phyloP scores from a whole-genome alignment of 768 basidiomycete species.

The Tricholoma terreum region DNA sequence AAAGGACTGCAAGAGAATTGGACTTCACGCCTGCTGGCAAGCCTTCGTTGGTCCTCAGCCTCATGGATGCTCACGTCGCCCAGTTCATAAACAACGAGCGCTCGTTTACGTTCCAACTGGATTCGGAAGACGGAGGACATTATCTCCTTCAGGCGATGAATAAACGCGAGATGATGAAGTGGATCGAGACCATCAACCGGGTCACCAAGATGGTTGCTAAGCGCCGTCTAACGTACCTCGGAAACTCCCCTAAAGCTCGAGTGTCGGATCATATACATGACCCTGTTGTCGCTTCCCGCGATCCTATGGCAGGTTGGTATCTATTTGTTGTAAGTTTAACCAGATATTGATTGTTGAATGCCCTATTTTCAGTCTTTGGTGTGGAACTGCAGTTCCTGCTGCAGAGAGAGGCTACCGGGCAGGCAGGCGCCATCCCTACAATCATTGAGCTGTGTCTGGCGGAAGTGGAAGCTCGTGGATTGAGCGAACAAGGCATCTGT shows the following conservation, averaged over 20 bases:
- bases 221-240: conserved; percentile 77
- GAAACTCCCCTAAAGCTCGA: conserved; percentile 69
- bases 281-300: conserved; percentile 55
- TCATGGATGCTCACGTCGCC: conserved; percentile 68
- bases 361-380: conserved; percentile 55
- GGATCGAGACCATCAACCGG: conserved; percentile 72
- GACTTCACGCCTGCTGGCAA: conserved; percentile 74
- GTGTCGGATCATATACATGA: conserved; percentile 71
- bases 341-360: conserved; percentile 4
- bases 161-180: conserved; percentile 68
- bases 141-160: conserved; percentile 74
- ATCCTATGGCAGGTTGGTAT: conserved; percentile 69
- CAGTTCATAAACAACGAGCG: conserved; percentile 77
- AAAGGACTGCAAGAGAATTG: conserved; percentile 67
- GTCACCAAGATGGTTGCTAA: conserved; percentile 74
- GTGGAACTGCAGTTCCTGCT: conserved; percentile 72
- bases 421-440: conserved; percentile 58
- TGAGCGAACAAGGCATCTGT: conserved; percentile 85
- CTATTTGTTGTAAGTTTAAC: not conserved
- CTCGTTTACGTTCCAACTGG: conserved; percentile 78
- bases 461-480: conserved; percentile 73
- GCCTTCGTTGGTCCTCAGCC: conserved; percentile 69
- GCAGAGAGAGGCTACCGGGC: conserved; percentile 56
- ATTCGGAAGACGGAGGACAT: conserved; percentile 85
- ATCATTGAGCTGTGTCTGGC: conserved; percentile 62